Base-by-base conservation (phyloP, 257 asterid genomes). In the Gardenia jasminoides region DNA sequence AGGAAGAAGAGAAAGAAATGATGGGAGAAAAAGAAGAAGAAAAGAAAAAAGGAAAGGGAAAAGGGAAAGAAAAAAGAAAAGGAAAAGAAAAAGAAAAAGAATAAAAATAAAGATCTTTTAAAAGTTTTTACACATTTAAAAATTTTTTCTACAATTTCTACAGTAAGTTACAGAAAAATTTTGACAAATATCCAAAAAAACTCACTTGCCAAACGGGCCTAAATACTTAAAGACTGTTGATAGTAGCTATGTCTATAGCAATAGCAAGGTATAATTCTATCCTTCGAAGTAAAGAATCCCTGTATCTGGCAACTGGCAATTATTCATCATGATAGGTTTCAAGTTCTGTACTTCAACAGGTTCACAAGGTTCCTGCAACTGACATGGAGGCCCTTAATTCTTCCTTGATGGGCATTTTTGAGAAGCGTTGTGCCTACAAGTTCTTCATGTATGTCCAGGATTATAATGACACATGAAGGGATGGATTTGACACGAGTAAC, bases 371-470 rank as follows among this genome's bases (percentile, higher is more conserved):
- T 79, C 97, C 97, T 36, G 93, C 97, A 80, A 92, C 90, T 84
- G 97, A 95, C 84, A 90, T 94, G 93, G 99, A 95, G 87, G 98
- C 98, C 77, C 91, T 95, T 77, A 95, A 89, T 85, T 95, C 99
- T 78, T 98, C 99, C 80, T 92, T 95, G 73, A 95, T 95, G 99
- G 98, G 99, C 65, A 89, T 95, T 76, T 93, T 95, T 78, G 99
- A 95, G 85, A 95, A 95, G 91, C 93, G 99, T 3, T 97, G 98
- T 80, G 99, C 99, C 65, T 85, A 97, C 17, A 95, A 95, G 77
- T 95, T 93, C 87, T 95, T 95, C 88, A 89, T 93, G 74, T 95
- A 91, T 82, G 98, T 93, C 85, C 99, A 95, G 83, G 90, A 93
- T 75, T 95, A 93, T 86, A 84, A 89, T 5, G 99, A 89, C 98